A percentile compares a stretch with the other conserved stretches of the same genome.
Conservation (phyloP, 202 grass and related monocot genomes). For the Panicum hallii region DNA sequence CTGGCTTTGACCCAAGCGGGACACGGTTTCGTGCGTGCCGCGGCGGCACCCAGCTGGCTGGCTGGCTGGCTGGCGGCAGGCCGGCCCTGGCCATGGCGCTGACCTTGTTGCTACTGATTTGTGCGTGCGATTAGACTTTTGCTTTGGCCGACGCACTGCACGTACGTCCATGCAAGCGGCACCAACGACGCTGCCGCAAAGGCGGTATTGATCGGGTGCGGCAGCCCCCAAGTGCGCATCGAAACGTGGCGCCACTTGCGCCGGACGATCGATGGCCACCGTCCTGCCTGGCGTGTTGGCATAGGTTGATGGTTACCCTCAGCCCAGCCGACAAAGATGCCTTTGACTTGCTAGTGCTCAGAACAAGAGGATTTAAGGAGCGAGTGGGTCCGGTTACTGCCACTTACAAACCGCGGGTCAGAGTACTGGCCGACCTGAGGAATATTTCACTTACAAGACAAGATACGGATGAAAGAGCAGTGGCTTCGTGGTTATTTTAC, state of each 20-base stretch:
- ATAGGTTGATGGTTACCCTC: not conserved
- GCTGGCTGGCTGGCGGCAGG: not conserved
- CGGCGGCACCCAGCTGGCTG: not conserved
- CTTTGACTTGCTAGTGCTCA: not conserved
- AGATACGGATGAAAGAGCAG: not conserved
- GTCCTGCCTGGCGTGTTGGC: not conserved
- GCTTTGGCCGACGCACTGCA: not conserved
- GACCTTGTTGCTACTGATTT: conserved; percentile 4
- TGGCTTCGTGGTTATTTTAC: not conserved
- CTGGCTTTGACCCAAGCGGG: not conserved
- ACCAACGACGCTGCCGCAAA: conserved; percentile 1
- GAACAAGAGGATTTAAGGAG: not conserved
- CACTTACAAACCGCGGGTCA: not conserved
- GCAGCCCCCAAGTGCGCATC: not conserved
- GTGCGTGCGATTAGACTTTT: conserved; percentile 31
- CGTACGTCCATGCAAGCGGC: conserved; percentile 30
- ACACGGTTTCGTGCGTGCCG: conserved; percentile 22
- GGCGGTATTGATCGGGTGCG: not conserved
- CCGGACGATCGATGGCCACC: not conserved
- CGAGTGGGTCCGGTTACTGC: too few relatives aligned
- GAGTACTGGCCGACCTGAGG: not conserved
- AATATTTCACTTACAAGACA: conserved; percentile 5
- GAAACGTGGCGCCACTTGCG: conserved; percentile 35
- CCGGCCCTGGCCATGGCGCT: conserved; percentile 22
- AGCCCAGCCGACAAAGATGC: not conserved